A percentile compares a stretch with the other conserved stretches of the same genome.
phyloP scores from a whole-genome alignment of 306 rosid genomes.

The Morella rubra region DNA sequence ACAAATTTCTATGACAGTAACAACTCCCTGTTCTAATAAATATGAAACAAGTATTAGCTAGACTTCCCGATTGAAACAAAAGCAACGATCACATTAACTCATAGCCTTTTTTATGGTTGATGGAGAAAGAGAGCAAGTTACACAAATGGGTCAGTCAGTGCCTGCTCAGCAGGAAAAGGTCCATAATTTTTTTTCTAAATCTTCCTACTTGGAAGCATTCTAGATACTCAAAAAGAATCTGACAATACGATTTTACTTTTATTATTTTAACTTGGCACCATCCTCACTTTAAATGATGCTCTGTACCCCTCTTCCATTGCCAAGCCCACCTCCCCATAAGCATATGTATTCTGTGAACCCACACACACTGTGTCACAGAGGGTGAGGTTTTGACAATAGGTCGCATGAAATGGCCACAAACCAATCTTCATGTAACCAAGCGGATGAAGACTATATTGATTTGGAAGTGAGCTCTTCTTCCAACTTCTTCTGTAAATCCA shows the following conservation, averaged over 20 bases:
- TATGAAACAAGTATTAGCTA: neutral
- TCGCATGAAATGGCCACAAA: constrained; percentile 59
- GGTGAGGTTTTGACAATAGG: constrained; percentile 30
- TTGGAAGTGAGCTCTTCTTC: constrained; percentile 68
- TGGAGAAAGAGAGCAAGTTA: neutral
- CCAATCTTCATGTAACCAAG: constrained; percentile 42
- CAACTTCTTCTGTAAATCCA: constrained; percentile 48
- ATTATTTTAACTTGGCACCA: constrained; percentile 42
- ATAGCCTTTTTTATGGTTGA: neutral
- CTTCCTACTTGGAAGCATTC: constrained; percentile 49
- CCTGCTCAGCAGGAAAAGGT: neutral
- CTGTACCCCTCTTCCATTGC: constrained; percentile 40
- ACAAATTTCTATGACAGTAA: neutral
- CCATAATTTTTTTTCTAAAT: constrained; percentile 25
- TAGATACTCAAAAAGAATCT: constrained; percentile 16
- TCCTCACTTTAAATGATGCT: constrained; percentile 41
- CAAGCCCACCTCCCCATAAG: constrained; percentile 69
- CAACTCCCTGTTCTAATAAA: neutral
- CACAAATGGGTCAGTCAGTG: constrained; percentile 18
- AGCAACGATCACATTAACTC: neutral
- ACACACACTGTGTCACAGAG: constrained; percentile 14
- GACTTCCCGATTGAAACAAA: neutral
- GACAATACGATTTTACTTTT: constrained; percentile 24
- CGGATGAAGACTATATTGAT: constrained; percentile 86
- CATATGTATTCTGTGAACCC: constrained; percentile 38